Base-by-base conservation (phyloP, 352 stramenopile genomes). In the Globisporangium spinosum region DNA sequence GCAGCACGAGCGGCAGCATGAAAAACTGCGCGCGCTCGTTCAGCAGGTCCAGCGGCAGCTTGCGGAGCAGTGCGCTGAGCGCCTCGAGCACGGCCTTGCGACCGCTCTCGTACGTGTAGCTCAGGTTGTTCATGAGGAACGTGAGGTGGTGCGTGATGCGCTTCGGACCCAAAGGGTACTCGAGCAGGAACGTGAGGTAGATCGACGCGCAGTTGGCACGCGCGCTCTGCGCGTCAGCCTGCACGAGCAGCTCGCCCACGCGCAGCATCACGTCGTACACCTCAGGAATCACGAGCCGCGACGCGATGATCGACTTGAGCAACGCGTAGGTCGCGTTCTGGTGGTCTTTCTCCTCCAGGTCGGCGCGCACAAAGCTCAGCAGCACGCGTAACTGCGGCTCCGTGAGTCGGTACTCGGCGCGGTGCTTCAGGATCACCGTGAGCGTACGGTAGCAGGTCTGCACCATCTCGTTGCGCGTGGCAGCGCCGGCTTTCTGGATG, bases 231-330 rank as follows among this genome's bases (percentile, higher is more conserved):
- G 94, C 91, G 53, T 98, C 90, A 69, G 90, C 98, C 67, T 97
- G 91, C 56, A 98, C 94, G 23, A 97, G 81, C 58, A 98, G 82
- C 77, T 98, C 91, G 7, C 97, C 89, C 25, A 98, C 85, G 58
- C 88, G 90, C 55, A 98, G 86, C 82, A 98, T 98, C 15, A 98
- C 81, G 71, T 99, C 97, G 76, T 98, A 99, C 64, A 98, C 89
- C 72, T 98, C 95, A 54, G 94, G 80, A 56, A 98, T 97, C 13
- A 98, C 85, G 35, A 97, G 95, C 23, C 82, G 90, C 6, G 90
- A 96, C 34, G 89, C 86, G 45, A 95, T 85, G 62, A 99, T 93
- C 20, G 90, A 84, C 69, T 98, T 98, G 5, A 98, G 79, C 59
- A 98, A 78, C 49, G 89, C 80, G 70, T 98, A 97, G 22, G 97